Evolutionary conservation across 2,329 filamentous ascomycete species (phyloP).

Genomic region (Dichotomopilus funicola): DNA sequence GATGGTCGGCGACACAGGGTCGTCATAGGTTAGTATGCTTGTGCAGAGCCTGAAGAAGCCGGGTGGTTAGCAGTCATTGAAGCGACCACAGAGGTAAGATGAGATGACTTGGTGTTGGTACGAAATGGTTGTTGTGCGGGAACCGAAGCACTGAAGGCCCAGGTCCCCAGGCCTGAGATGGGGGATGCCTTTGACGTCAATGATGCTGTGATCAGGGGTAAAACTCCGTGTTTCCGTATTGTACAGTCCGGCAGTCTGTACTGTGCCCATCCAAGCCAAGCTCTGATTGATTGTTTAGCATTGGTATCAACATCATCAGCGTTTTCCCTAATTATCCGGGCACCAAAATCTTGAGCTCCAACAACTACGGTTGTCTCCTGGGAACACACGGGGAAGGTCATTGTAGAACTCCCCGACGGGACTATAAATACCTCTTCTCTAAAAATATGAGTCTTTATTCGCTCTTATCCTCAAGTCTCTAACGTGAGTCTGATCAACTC

Average conservation of each 20-base stretch:
- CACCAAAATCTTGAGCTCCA: conserved; percentile 5
- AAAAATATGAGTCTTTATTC: not conserved
- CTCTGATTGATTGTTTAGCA: not conserved
- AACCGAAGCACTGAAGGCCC: not conserved
- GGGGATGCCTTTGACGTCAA: not conserved
- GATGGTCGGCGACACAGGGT: no score
- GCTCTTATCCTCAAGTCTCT: no score
- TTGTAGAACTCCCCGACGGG: conserved; percentile 2
- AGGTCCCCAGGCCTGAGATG: conserved; percentile 1
- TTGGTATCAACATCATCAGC: not conserved
- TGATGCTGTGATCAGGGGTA: conserved; percentile 4
- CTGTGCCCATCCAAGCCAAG: not conserved
- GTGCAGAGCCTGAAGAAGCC: no score
- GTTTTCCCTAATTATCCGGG: not conserved
- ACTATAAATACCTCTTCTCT: conserved; percentile 7
- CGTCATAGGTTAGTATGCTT: no score
- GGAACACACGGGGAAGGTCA: conserved; percentile 13
- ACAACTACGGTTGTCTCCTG: conserved; percentile 14
- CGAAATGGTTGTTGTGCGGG: not conserved
- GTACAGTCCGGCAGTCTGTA: no score
- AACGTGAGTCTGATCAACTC: not conserved
- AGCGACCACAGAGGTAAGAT: no score
- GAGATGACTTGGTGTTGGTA: no score
- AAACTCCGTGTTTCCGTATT: not conserved
- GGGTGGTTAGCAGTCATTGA: no score